Percentiles rank a stretch among this genome's conserved stretches.
Conservation (phyloP, 2,329 filamentous ascomycete genomes). For the Ascochyta lentis region DNA sequence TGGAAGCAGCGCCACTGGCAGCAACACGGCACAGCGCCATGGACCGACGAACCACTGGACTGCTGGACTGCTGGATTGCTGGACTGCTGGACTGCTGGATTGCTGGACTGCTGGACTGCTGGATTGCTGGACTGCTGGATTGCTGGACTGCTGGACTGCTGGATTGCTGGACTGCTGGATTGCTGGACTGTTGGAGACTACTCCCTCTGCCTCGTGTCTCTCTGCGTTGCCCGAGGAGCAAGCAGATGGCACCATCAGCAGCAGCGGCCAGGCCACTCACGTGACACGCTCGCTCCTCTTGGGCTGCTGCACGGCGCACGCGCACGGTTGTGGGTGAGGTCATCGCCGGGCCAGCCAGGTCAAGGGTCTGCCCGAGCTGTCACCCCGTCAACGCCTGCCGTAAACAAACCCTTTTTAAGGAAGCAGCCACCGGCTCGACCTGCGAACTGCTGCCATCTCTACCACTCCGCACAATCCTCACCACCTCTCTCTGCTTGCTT, state of each 20-base stretch:
- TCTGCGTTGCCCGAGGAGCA: no score
- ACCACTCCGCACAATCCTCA: constrained; percentile 27
- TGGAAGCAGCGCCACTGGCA: constrained; percentile 16
- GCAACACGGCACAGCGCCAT: background rate
- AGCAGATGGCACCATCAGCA: no score
- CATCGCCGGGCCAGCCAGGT: constrained; percentile 27
- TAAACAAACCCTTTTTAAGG: constrained; percentile 49
- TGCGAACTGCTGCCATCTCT: constrained; percentile 29
- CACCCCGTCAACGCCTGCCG: constrained; percentile 38
- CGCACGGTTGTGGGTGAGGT: constrained; percentile 36
- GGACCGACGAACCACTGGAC: no score
- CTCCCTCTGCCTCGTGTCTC: background rate
- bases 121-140: no score
- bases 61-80: no score
- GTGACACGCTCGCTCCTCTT: constrained; percentile 14
- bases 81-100: no score
- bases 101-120: no score
- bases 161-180: no score
- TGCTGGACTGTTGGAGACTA: no score
- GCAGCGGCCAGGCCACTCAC: constrained; percentile 10
- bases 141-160: no score
- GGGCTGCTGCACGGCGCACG: background rate
- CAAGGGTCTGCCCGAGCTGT: constrained; percentile 28
- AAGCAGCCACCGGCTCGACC: constrained; percentile 19
- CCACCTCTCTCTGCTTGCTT: constrained; percentile 22